Evolutionary conservation across 176 grass and related monocot genomes (phyloP).

Genomic region (Rhynchospora pubera): DNA sequence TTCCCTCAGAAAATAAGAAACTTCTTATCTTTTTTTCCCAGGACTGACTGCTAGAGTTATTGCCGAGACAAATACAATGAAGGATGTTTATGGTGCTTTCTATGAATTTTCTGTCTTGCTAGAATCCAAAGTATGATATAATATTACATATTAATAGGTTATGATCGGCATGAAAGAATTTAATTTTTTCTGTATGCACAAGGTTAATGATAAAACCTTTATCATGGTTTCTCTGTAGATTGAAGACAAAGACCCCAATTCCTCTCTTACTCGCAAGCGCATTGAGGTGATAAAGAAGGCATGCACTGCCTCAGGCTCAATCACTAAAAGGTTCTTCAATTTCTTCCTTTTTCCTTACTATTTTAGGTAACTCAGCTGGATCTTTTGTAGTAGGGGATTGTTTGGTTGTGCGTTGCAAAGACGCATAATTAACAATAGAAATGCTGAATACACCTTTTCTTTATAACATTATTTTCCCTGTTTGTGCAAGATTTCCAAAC

Average conservation of each 20-base stretch:
- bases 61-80: constrained; percentile 61
- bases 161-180: not conserved
- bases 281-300: constrained; percentile 55
- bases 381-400: not conserved
- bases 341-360: constrained; percentile 12
- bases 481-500: not conserved
- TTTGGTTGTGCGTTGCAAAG: not conserved
- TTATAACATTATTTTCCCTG: not conserved
- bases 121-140: constrained; percentile 63
- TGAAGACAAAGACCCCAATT: constrained; percentile 56
- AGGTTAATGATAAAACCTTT: not conserved
- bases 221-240: constrained; percentile 25
- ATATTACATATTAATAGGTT: not conserved
- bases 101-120: constrained; percentile 71
- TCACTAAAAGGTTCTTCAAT: constrained; percentile 61
- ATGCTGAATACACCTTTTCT: not conserved
- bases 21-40: constrained; percentile 8
- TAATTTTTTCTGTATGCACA: not conserved
- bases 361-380: not conserved
- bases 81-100: constrained; percentile 72
- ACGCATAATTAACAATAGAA: not conserved
- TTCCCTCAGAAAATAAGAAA: not conserved
- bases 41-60: constrained; percentile 77
- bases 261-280: constrained; percentile 44
- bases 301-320: constrained; percentile 55